Evolutionary conservation across 768 basidiomycete species (phyloP), one percentile per base, ranked within the genome.

Genomic region (Rhizopogon sp.): DNA sequence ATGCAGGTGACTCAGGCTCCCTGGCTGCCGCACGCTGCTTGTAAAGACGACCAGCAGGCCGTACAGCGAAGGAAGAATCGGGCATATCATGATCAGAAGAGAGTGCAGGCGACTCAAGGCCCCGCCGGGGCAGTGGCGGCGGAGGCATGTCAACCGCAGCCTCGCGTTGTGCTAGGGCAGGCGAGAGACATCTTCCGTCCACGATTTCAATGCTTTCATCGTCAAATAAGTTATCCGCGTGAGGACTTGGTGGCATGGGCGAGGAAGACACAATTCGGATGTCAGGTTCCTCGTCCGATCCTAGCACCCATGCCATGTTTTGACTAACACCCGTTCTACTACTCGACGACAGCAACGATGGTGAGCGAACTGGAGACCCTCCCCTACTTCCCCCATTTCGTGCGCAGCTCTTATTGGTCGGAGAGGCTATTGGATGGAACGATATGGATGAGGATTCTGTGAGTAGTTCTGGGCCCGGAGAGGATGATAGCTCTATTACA

Each of bases 261-360:
- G 83, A 76, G 20, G 84, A 84, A 49, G 73, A 70, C n/a, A 80
- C 47, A 39, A 84, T 78, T 55, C 76, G 74, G 58, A 84, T 71
- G 43, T 75, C 72, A 9, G 73, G 74, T 43, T 85, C 74, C n/a
- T 77, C 85, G 50, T 87, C 84, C 54, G 83, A 84, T 25, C 83
- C 84, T 9, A 88, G 66, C 20, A 89, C 70, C 86, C 85, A 88
- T 2, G 80, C 77, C 70, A 88, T 83, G 60, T 76, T 76, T 46
- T 75, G 66, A 39, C 72, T 65, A 16, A 52, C 56, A 13, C 42
- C 45, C 29, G 33, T 56, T 51, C 42, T 22, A 16, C 51, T 51
- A 33, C 50, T 50, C 13, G 13, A 47, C n/a, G 54, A 58, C 5
- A 10, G 49, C 22, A 59, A 64, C 3, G 58, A 60, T 42, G 33